phyloP scores from a whole-genome alignment of 2,329 filamentous ascomycete genomes.

The Grosmannia clavigera region DNA sequence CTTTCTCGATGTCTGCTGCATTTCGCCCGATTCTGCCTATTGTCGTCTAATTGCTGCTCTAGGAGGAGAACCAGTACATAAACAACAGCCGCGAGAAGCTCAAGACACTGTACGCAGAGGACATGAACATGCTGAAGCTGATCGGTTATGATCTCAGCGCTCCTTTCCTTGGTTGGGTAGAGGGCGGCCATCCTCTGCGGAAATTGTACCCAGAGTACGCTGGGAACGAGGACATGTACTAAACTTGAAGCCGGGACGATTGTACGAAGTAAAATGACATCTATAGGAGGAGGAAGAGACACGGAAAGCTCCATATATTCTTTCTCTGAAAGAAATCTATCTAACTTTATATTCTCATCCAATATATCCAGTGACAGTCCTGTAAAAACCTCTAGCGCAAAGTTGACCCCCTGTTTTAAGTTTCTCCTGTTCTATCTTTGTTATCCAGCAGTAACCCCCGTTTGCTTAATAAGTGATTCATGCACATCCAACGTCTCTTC shows the following conservation, averaged over 20 bases:
- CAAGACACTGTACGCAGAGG: slow-evolving; percentile 1
- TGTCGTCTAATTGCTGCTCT: not conserved
- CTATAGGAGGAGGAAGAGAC: no score
- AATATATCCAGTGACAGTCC: no score
- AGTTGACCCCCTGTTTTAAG: no score
- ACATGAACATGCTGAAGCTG: slow-evolving; percentile 13
- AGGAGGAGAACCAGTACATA: slow-evolving; percentile 16
- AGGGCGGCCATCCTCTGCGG: slow-evolving; percentile 12
- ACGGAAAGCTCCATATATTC: no score
- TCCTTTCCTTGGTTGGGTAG: slow-evolving; percentile 9
- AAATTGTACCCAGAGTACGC: not conserved
- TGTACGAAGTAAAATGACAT: not conserved
- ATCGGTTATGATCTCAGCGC: slow-evolving; percentile 16
- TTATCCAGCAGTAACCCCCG: no score
- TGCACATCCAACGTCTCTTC: no score
- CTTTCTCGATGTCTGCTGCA: not conserved
- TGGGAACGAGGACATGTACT: slow-evolving; percentile 5
- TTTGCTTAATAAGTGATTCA: no score
- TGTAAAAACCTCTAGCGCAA: no score
- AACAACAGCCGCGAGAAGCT: slow-evolving; percentile 11
- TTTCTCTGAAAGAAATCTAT: no score
- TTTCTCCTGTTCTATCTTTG: no score
- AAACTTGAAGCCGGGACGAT: not conserved
- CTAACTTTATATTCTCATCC: no score
- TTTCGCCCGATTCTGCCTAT: not conserved